Evolutionary conservation across 192 early-diverging fungal species (phyloP).

Genomic region (Thamnidium elegans): DNA sequence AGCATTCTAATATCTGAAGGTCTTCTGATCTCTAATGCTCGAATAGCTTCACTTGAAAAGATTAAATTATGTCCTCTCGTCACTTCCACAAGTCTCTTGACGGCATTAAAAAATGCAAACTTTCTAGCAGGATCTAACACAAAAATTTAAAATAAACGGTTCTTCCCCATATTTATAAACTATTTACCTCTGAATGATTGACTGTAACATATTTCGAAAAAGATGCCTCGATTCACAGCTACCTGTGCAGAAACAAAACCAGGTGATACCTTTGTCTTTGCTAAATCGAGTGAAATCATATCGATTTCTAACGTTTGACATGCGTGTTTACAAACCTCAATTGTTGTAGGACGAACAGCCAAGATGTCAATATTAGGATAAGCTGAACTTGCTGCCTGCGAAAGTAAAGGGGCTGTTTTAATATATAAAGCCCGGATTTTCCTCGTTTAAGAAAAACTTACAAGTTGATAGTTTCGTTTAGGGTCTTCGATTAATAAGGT

Average conservation of each 20-base stretch:
- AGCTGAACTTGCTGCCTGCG: neutral
- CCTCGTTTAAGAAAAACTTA: no score
- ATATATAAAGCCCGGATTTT: no score
- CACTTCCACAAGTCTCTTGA: conserved; percentile 59
- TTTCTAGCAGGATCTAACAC: conserved; percentile 55
- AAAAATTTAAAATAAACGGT: neutral
- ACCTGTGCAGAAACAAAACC: conserved; percentile 69
- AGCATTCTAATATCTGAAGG: conserved; percentile 80
- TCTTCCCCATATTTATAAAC: neutral
- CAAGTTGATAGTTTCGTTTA: conserved; percentile 23
- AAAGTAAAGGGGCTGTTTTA: no score
- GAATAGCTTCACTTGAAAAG: conserved; percentile 64
- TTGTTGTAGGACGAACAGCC: conserved; percentile 67
- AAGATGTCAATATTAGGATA: conserved; percentile 55
- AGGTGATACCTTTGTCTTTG: conserved; percentile 43
- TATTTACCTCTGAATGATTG: conserved; percentile 62
- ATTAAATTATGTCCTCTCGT: conserved; percentile 80
- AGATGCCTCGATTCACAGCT: conserved; percentile 66
- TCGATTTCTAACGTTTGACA: conserved; percentile 71
- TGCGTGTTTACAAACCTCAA: conserved; percentile 70
- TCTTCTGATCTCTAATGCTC: conserved; percentile 68
- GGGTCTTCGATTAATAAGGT: conserved; percentile 8
- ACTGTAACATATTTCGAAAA: conserved; percentile 76
- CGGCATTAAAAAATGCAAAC: conserved; percentile 64
- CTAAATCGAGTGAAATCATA: conserved; percentile 69